phyloP scores from a whole-genome alignment of 768 basidiomycete species.

The Russula compacta region DNA sequence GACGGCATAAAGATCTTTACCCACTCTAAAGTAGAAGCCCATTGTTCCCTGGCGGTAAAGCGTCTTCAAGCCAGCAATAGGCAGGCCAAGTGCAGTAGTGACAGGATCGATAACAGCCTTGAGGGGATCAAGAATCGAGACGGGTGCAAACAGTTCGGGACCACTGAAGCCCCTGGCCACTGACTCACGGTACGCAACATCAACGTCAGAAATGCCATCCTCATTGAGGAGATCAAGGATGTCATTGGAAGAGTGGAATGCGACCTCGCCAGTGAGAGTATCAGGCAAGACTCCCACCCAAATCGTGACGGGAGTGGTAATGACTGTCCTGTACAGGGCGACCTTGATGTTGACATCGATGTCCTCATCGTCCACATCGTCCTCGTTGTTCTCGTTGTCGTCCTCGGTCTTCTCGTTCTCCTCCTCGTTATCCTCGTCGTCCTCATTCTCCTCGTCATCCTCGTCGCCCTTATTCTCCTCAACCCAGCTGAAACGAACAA shows the following conservation, averaged over 20 bases:
- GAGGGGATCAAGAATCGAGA: conserved; percentile 23
- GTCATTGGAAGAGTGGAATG: conserved; percentile 16
- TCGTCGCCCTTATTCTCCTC: conserved; percentile 10
- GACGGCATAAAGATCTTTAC: conserved; percentile 27
- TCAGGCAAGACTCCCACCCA: conserved; percentile 19
- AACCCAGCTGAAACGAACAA: conserved; percentile 10
- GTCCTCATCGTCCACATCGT: conserved; percentile 21
- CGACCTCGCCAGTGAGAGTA: conserved; percentile 21
- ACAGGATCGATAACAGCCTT: conserved; percentile 30
- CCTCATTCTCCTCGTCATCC: conserved; percentile 15
- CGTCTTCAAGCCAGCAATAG: conserved; percentile 22
- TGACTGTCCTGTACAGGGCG: conserved; percentile 20
- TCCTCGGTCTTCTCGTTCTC: conserved; percentile 20
- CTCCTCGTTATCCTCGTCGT: too few relatives aligned
- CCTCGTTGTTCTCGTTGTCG: neutral
- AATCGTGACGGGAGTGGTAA: neutral
- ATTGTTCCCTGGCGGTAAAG: conserved; percentile 30
- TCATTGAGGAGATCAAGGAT: conserved; percentile 20
- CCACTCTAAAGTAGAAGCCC: conserved; percentile 29
- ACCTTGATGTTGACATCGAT: conserved; percentile 18
- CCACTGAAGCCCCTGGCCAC: conserved; percentile 12
- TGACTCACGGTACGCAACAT: conserved; percentile 25
- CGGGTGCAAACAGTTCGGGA: conserved; percentile 22
- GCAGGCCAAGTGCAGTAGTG: conserved; percentile 29
- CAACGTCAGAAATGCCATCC: conserved; percentile 16